Conservation (phyloP, 345 rosid genomes). For the Aquilaria yunnanensis region DNA sequence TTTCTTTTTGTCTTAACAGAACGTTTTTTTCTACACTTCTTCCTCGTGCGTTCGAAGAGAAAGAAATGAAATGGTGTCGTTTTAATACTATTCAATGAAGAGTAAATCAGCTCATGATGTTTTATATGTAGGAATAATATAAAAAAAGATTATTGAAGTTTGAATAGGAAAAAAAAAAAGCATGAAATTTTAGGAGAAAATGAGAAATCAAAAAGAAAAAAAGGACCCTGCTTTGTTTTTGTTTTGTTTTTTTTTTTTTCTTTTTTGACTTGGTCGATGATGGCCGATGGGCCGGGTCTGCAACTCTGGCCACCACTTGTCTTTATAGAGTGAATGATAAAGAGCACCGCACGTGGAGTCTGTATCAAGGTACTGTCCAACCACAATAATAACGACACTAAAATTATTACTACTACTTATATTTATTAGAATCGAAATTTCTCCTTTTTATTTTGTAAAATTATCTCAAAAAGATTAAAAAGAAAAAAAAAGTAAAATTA, state of each 20-base stretch:
- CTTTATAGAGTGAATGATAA: slow-evolving; percentile 48
- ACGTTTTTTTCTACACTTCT: too few relatives aligned
- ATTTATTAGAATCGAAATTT: too few relatives aligned
- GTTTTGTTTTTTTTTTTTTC: slow-evolving; percentile 8
- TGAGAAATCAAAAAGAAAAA: slow-evolving; percentile 12
- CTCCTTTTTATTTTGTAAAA: too few relatives aligned
- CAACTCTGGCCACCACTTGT: slow-evolving; percentile 25
- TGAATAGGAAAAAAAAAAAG: too few relatives aligned
- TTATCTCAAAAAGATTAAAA: not conserved
- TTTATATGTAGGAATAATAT: too few relatives aligned
- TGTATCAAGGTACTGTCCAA: slow-evolving; percentile 43
- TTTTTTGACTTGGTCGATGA: slow-evolving; percentile 4
- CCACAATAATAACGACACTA: slow-evolving; percentile 23
- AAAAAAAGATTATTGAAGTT: too few relatives aligned
- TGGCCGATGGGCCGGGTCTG: not conserved
- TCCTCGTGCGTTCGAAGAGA: too few relatives aligned
- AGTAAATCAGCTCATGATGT: too few relatives aligned
- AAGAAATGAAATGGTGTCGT: too few relatives aligned
- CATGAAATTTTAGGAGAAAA: not conserved
- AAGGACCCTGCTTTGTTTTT: slow-evolving; percentile 12
- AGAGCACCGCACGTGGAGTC: slow-evolving; percentile 76
- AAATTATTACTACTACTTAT: not conserved
- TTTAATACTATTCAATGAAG: too few relatives aligned
- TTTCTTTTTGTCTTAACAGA: too few relatives aligned
- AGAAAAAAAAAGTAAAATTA: not conserved